These are phyloP conservation scores for Solanum chmielewskii DNA, from an alignment of 257 asterid species.

Conservation along the genomic window DNA sequence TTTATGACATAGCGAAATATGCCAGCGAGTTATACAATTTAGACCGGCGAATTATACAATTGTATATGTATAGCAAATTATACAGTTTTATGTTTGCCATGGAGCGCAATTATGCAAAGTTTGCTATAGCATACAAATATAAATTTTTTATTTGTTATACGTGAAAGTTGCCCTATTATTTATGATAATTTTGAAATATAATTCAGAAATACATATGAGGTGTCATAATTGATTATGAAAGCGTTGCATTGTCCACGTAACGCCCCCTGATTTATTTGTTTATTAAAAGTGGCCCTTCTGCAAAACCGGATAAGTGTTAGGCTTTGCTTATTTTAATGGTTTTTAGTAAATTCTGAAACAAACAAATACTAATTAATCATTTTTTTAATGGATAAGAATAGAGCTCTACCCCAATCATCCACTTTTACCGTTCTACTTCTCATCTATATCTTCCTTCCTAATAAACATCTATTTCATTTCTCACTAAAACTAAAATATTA, in stretches of 20 bases:
- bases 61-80: no score
- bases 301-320: background rate
- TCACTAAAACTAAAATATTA: no score
- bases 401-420: background rate
- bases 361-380: background rate
- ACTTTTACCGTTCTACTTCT: background rate
- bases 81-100: no score
- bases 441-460: background rate
- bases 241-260: background rate
- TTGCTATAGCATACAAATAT: no score
- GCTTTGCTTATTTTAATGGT: background rate
- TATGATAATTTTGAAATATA: no score
- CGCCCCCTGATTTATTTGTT: background rate
- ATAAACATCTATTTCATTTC: no score
- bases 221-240: background rate
- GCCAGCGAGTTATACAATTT: no score
- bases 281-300: background rate
- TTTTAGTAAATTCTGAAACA: background rate
- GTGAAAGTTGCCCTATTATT: no score
- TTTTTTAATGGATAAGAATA: background rate
- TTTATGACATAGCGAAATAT: no score
- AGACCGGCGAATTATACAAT: no score
- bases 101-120: no score
- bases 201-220: background rate
- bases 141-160: no score